These are phyloP conservation scores for Gliomastix tumulicola DNA, from an alignment of 2,329 filamentous ascomycete species.

Conservation along the genomic window DNA sequence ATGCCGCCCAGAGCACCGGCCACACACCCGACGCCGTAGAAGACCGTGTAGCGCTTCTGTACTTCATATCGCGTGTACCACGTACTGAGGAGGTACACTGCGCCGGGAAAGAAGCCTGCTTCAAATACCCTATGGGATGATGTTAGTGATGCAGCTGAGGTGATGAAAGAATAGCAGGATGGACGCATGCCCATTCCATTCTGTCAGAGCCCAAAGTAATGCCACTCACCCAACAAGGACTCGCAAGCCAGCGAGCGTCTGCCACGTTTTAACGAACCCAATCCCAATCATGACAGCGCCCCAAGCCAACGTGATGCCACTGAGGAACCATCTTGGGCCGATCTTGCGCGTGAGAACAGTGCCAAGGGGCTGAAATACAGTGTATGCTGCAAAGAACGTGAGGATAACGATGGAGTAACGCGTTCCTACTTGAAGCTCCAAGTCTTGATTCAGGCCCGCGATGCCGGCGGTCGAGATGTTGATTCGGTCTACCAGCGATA, in stretches of 20 bases:
- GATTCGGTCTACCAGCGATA: constrained; percentile 49
- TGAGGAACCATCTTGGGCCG: constrained; percentile 4
- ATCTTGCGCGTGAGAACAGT: constrained; percentile 24
- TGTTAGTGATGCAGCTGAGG: neutral
- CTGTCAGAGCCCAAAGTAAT: too few relatives aligned
- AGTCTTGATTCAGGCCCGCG: constrained; percentile 16
- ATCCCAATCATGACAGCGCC: constrained; percentile 10
- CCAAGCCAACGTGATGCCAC: constrained; percentile 3
- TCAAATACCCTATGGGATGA: constrained; percentile 4
- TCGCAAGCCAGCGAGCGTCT: constrained; percentile 35
- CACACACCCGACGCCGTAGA: constrained; percentile 14
- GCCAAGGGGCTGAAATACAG: constrained; percentile 28
- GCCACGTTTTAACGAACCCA: constrained; percentile 35
- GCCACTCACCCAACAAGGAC: constrained; percentile 35
- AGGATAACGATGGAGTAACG: constrained; percentile 49
- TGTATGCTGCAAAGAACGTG: constrained; percentile 56
- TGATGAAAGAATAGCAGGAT: too few relatives aligned
- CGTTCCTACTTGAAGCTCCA: constrained; percentile 39
- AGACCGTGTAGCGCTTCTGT: constrained; percentile 13
- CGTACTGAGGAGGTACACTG: constrained; percentile 1
- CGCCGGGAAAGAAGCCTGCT: constrained; percentile 7
- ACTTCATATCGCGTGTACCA: constrained; percentile 1
- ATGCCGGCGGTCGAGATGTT: constrained; percentile 48
- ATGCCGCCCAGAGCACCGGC: constrained; percentile 14
- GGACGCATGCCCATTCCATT: too few relatives aligned